Evolutionary conservation across 495 filamentous ascomycete species (phyloP), one percentile per base, ranked within the genome.

Genomic region (Delitschia confertaspora): DNA sequence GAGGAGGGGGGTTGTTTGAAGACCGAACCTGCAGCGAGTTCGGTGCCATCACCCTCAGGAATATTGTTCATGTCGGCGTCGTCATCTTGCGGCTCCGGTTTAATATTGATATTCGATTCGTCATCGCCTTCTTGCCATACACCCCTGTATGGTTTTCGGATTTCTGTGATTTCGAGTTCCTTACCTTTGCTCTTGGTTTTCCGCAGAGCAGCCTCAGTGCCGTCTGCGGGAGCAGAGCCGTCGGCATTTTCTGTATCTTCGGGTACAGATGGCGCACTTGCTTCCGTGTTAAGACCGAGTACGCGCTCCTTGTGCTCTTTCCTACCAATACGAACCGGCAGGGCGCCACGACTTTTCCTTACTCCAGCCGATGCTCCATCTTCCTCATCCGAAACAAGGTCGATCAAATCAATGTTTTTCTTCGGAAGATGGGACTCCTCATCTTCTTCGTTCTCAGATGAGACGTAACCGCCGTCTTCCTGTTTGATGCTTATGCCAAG

Each of bases 251-350:
- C 41, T 0, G 67, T 63, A 33, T 70, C 69, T n/a, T n/a, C n/a
- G n/a, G n/a, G n/a, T n/a, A n/a, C n/a, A n/a, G n/a, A n/a, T n/a
- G n/a, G n/a, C 4, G 72, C 61, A 17, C 72, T 71, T 32, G 68
- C 70, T 16, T 73, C 68, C 0, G 70, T 73, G 31, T 75, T 72
- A 45, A 78, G 65, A 20, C 68, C 64, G 2, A 71, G 51, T 16
- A 63, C 60, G 14, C 69, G 65, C 1, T 75, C 71, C 47, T 72
- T 67, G 52, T 78, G 75, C 47, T 70, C 65, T 14, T 67, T 59
- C 22, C 78, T 63, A 24, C 63, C 42, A 32, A 81, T 61, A 20
- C 76, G 72, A 40, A 81, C 56, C 0, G 72, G 72, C 11, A 64
- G 45, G 31, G n/a, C 7, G 13, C 17, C 25, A 25, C 11, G n/a